Percentiles rank a stretch among this genome's conserved stretches.
phyloP scores from a whole-genome alignment of 148 eudicot species.

The Polygonum aviculare region DNA sequence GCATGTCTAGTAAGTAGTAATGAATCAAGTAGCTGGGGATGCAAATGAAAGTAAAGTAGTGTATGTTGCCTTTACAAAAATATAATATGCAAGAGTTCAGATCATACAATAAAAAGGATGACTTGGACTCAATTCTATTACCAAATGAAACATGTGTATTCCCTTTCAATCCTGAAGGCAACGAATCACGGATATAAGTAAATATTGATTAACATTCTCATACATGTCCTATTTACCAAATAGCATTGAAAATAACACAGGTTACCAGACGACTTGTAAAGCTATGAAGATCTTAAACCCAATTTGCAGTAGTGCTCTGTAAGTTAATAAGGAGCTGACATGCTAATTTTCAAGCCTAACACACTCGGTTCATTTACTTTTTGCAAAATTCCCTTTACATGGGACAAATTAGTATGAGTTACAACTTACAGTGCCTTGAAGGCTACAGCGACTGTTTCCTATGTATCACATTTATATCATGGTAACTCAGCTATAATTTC shows the following conservation, averaged over 20 bases:
- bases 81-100: not conserved
- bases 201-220: not conserved
- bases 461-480: not conserved
- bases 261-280: no score
- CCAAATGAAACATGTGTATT: not conserved
- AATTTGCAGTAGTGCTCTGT: not conserved
- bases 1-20: not conserved
- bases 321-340: not conserved
- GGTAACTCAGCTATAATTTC: not conserved
- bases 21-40: not conserved
- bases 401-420: not conserved
- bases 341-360: not conserved
- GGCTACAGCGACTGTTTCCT: not conserved
- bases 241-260: no score
- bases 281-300: no score
- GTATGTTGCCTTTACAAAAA: not conserved
- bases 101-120: not conserved
- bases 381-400: not conserved
- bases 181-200: not conserved
- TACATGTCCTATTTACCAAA: not conserved
- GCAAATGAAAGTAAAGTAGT: not conserved
- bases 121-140: not conserved
- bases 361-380: not conserved
- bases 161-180: not conserved
- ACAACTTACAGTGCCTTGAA: not conserved